These are phyloP conservation scores for Tylopilus felleus DNA, from an alignment of 768 basidiomycete species.

Conservation along the genomic window DNA sequence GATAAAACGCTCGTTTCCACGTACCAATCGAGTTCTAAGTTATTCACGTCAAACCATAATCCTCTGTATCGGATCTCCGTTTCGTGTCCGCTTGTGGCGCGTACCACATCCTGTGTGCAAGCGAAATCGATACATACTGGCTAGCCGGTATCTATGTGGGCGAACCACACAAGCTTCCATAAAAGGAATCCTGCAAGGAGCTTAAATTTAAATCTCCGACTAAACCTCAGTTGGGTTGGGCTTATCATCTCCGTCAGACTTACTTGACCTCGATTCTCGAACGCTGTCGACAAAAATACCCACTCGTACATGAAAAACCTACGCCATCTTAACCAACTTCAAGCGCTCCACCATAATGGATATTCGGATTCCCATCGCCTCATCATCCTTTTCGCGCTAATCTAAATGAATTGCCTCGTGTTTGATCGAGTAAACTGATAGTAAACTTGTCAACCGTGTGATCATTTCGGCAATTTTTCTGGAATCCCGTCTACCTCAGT, in stretches of 20 bases:
- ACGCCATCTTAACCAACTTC: background rate
- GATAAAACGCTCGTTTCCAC: conserved; percentile 24
- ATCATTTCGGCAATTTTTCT: background rate
- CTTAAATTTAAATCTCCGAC: conserved; percentile 1
- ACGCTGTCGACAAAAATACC: background rate
- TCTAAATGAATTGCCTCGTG: conserved; percentile 27
- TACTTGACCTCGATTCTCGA: too few relatives aligned
- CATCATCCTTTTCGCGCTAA: background rate
- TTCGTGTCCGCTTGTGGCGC: background rate
- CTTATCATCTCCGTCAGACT: background rate
- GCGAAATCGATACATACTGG: background rate
- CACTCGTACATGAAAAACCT: background rate
- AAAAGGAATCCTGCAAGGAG: background rate
- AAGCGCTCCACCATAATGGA: background rate
- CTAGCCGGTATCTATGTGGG: background rate
- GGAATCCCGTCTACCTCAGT: background rate
- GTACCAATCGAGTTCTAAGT: background rate
- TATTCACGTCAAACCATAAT: background rate
- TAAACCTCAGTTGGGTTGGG: background rate
- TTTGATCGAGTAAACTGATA: conserved; percentile 6
- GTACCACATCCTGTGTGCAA: background rate
- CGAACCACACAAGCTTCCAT: too few relatives aligned
- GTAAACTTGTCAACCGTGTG: background rate
- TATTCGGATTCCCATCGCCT: background rate
- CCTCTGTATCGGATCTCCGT: background rate